Evolutionary conservation across 495 filamentous ascomycete species (phyloP), one percentile per base, ranked within the genome.

Genomic region (Neurospora sp.): DNA sequence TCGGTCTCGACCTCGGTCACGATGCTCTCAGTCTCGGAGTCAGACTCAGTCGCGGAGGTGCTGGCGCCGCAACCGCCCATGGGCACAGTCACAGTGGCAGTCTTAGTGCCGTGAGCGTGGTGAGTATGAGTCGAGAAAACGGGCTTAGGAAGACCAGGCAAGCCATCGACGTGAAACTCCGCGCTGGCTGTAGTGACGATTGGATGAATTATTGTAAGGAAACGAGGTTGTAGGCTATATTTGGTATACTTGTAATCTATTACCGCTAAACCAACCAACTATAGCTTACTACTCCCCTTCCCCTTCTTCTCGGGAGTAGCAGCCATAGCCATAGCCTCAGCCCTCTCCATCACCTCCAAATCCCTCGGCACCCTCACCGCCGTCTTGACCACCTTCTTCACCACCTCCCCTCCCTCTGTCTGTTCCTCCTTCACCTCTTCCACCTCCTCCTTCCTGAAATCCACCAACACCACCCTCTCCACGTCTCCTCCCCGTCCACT

Each of bases 391-490:
- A 76, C 79, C 12, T 84, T 73, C 20, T 87, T 79, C 71, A 91
- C 87, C 72, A 84, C 84, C 76, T 83, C 86, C 79, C 80, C 82
- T 40, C 81, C 81, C 20, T 53, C 45, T 6, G 45, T 53, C 4
- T 53, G 45, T 47, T 53, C 45, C 4, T 92, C 83, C 70, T 87
- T 85, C 3, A 91, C 80, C 69, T 88, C 82, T 41, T 80, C 83
- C n/a, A 84, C 84, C 42, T 85, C 85, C 2, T 84, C 87, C 75
- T 88, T 89, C 40, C 77, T 77, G 76, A 94, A 92, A 39, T 82
- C 82, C 38, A 95, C 89, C 70, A 93, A 76, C 44, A 97, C 87
- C 31, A 94, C 91, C 75, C 90, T 86, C 71, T 94, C 90, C 73
- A 78, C 82, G 74, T 96, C 91, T 3, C 94, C 95, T 39, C 83